These are phyloP conservation scores for Diplodia intermedia DNA, from an alignment of 2,329 filamentous ascomycete species.

Conservation along the genomic window DNA sequence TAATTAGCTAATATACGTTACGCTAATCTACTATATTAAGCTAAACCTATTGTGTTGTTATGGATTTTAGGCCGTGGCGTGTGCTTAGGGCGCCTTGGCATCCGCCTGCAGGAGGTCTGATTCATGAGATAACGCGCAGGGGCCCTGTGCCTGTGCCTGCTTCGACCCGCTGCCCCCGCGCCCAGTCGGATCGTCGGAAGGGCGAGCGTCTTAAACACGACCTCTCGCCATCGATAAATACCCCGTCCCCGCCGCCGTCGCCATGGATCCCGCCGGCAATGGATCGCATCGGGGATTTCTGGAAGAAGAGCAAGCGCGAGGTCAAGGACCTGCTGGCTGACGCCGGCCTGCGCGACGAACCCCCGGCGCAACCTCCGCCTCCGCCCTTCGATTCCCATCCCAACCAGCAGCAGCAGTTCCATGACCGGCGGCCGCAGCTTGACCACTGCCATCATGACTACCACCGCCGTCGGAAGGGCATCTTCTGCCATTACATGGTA, in stretches of 20 bases:
- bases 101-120: too few relatives aligned
- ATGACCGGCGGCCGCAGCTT: slow-evolving; percentile 12
- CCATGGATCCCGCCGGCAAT: slow-evolving; percentile 6
- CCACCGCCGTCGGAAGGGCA: slow-evolving; percentile 24
- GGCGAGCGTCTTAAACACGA: slow-evolving; percentile 10
- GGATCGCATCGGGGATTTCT: slow-evolving; percentile 22
- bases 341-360: slow-evolving; percentile 20
- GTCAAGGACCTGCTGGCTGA: slow-evolving; percentile 19
- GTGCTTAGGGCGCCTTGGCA: too few relatives aligned
- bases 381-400: slow-evolving; percentile 20
- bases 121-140: too few relatives aligned
- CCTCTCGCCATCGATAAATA: slow-evolving; percentile 17
- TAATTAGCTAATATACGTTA: too few relatives aligned
- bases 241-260: slow-evolving; percentile 3
- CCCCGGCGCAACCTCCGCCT: slow-evolving; percentile 3
- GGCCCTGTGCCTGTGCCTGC: background rate
- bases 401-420: slow-evolving; percentile 9
- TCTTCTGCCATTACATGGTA: slow-evolving; percentile 30
- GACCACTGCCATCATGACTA: slow-evolving; percentile 23
- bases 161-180: background rate
- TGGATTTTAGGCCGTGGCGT: too few relatives aligned
- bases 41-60: too few relatives aligned
- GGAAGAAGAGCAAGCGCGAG: slow-evolving; percentile 27
- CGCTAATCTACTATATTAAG: too few relatives aligned
- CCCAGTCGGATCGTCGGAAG: slow-evolving; percentile 21